A percentile compares a stretch with the other conserved stretches of the same genome.
These are phyloP conservation scores for Beauveria sp. DNA, from an alignment of 2,329 filamentous ascomycete genomes.

Conservation along the genomic window DNA sequence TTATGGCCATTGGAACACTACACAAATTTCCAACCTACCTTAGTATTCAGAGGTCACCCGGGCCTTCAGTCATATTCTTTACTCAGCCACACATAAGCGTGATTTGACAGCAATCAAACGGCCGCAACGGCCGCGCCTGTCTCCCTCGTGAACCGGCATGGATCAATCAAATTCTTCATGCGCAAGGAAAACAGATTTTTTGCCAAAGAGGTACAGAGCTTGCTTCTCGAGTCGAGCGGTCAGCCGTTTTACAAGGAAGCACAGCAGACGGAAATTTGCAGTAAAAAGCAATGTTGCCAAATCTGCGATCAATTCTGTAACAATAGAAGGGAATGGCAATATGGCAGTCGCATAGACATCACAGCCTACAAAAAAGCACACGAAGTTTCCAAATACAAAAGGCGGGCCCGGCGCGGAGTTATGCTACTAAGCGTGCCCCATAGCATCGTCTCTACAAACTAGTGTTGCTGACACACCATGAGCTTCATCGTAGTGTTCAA, in stretches of 20 bases:
- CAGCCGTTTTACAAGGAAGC: conserved; percentile 4
- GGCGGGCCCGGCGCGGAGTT: too few relatives aligned
- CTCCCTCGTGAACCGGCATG: background rate
- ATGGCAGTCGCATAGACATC: too few relatives aligned
- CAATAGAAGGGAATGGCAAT: too few relatives aligned
- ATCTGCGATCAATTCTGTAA: conserved; percentile 13
- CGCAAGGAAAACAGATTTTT: background rate
- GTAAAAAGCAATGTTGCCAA: conserved; percentile 16
- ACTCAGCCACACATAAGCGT: conserved; percentile 15
- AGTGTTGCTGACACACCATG: too few relatives aligned
- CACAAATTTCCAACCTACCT: conserved; percentile 15
- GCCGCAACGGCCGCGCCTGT: conserved; percentile 10
- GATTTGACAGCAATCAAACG: conserved; percentile 14
- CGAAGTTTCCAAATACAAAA: too few relatives aligned
- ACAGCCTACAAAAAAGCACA: too few relatives aligned
- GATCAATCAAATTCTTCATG: too few relatives aligned
- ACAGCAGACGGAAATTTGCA: conserved; percentile 13
- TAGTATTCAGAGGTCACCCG: conserved; percentile 10
- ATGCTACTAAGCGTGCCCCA: too few relatives aligned
- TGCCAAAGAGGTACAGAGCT: conserved; percentile 8
- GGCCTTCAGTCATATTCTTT: conserved; percentile 16
- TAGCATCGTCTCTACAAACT: too few relatives aligned
- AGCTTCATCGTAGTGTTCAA: too few relatives aligned
- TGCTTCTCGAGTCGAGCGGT: background rate
- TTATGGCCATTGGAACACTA: conserved; percentile 14